Percentiles rank a stretch among this genome's conserved stretches.
Conservation (phyloP, 306 rosid genomes). For the Cucurbita pepo region DNA sequence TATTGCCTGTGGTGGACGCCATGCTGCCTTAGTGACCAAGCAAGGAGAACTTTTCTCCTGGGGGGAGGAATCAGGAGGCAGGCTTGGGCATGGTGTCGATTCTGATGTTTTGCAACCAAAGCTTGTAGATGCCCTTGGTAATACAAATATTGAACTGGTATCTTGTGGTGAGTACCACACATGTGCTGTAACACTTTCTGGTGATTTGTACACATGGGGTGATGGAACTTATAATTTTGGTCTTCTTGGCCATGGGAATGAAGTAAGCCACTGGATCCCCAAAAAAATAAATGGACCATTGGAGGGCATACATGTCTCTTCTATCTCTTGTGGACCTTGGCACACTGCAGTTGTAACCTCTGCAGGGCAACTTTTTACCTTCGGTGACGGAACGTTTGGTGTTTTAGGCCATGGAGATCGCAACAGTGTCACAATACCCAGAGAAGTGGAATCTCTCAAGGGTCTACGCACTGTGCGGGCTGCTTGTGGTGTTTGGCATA, state of each 20-base stretch:
- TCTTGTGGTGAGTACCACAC: slow-evolving; percentile 99
- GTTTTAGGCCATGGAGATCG: slow-evolving; percentile 93
- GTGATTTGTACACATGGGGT: slow-evolving; percentile 97
- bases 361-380: slow-evolving; percentile 89
- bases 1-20: slow-evolving; percentile 90
- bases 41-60: slow-evolving; percentile 94
- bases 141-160: slow-evolving; percentile 78
- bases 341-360: slow-evolving; percentile 98
- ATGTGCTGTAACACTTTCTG: slow-evolving; percentile 91
- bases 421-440: slow-evolving; percentile 65
- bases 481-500: slow-evolving; percentile 99
- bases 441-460: slow-evolving; percentile 95
- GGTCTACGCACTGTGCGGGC: slow-evolving; percentile 97
- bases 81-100: slow-evolving; percentile 99
- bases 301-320: slow-evolving; percentile 95
- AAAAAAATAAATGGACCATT: slow-evolving; percentile 87
- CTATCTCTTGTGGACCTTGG: slow-evolving; percentile 97
- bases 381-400: slow-evolving; percentile 96
- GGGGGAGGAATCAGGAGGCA: slow-evolving; percentile 99
- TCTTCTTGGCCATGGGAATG: slow-evolving; percentile 94
- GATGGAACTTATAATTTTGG: slow-evolving; percentile 91
- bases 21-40: slow-evolving; percentile 89
- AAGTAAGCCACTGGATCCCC: slow-evolving; percentile 98
- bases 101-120: slow-evolving; percentile 83
- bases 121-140: slow-evolving; percentile 81